phyloP scores from a whole-genome alignment of 345 rosid genomes.

The Crucihimalaya himalaica region DNA sequence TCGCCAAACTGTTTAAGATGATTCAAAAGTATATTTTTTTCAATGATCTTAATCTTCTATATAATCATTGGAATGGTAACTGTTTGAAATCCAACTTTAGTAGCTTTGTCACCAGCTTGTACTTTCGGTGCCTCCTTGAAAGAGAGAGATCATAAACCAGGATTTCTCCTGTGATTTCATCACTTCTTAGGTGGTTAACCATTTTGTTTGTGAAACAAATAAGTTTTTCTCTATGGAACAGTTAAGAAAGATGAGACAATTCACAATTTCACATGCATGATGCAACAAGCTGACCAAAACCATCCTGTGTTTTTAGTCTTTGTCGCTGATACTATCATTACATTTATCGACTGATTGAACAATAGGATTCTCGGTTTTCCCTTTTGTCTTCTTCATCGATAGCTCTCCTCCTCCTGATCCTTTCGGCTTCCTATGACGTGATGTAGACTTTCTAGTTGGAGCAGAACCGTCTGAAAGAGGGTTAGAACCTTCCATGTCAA shows the following conservation, averaged over 20 bases:
- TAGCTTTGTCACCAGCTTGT: neutral
- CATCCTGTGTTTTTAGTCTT: slow-evolving; percentile 23
- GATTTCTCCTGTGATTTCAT: neutral
- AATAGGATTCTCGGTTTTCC: slow-evolving; percentile 20
- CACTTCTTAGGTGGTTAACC: neutral
- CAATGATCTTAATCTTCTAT: neutral
- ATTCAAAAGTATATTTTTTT: neutral
- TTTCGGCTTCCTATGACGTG: slow-evolving; percentile 40
- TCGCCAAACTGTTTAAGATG: neutral
- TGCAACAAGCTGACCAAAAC: slow-evolving; percentile 15
- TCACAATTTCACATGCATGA: too few species aligned
- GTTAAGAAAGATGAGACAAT: slow-evolving; percentile 12
- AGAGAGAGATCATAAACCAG: neutral
- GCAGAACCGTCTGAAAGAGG: slow-evolving; percentile 28
- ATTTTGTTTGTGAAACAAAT: slow-evolving; percentile 14
- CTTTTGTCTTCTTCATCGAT: slow-evolving; percentile 31
- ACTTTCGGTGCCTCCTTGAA: neutral
- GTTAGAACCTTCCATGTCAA: slow-evolving; percentile 22
- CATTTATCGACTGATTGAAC: slow-evolving; percentile 8
- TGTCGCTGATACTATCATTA: slow-evolving; percentile 30
- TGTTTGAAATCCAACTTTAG: neutral
- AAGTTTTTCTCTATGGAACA: slow-evolving; percentile 1
- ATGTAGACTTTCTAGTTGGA: slow-evolving; percentile 18
- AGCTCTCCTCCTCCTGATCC: slow-evolving; percentile 40
- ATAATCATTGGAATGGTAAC: neutral